Percentiles rank a stretch among this genome's conserved stretches.
Conservation (phyloP, 2,329 filamentous ascomycete species). For the Aspergillus quadrilineatus region DNA sequence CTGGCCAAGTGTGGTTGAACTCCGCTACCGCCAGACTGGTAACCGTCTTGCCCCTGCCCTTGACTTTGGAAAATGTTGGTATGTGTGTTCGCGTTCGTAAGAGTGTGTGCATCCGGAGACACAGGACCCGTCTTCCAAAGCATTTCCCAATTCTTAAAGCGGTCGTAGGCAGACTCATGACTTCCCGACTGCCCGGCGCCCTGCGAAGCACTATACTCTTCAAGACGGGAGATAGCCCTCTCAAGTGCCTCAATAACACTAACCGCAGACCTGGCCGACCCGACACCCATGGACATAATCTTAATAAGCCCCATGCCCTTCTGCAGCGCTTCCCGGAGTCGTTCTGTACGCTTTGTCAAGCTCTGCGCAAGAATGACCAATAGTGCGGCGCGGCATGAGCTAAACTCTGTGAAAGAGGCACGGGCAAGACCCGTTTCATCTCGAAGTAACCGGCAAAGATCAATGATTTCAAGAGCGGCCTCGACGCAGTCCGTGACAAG, state of each 20-base stretch:
- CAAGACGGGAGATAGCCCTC: conserved; percentile 48
- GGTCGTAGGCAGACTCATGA: conserved; percentile 51
- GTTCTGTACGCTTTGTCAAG: conserved; percentile 41
- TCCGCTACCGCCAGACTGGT: conserved; percentile 6
- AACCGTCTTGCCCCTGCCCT: conserved; percentile 19
- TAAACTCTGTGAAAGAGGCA: conserved; percentile 58
- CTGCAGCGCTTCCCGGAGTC: conserved; percentile 48
- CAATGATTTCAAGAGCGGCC: conserved; percentile 53
- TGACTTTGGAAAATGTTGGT: not conserved
- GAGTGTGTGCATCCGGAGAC: conserved; percentile 32
- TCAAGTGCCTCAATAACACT: conserved; percentile 56
- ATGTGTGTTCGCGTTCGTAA: not conserved
- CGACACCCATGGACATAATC: conserved; percentile 54
- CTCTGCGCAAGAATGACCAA: conserved; percentile 48
- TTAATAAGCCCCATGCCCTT: conserved; percentile 54
- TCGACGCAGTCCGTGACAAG: conserved; percentile 56
- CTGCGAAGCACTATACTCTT: conserved; percentile 43
- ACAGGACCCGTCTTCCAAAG: conserved; percentile 46
- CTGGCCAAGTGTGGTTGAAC: conserved; percentile 16
- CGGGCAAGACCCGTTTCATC: conserved; percentile 55
- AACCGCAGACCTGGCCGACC: conserved; percentile 54
- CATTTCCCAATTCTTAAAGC: conserved; percentile 55
- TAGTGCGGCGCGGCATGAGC: conserved; percentile 55
- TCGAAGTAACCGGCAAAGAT: conserved; percentile 51
- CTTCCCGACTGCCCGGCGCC: conserved; percentile 31